Conservation (phyloP, 2,329 filamentous ascomycete species). For the Colletotrichum ledebouriae region DNA sequence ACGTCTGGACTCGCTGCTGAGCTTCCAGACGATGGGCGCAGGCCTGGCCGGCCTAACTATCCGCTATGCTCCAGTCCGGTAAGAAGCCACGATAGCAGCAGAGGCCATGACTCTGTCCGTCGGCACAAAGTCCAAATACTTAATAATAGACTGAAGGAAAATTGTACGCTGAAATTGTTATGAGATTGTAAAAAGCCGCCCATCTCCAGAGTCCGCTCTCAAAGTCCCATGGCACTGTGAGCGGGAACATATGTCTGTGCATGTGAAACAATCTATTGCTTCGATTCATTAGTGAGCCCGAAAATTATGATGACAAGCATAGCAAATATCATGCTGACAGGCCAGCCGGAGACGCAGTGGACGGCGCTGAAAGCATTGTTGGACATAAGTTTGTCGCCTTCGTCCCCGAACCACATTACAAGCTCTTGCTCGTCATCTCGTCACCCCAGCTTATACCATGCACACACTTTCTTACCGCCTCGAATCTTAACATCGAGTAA, state of each 20-base stretch:
- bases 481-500: neutral
- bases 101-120: neutral
- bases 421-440: neutral
- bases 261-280: neutral
- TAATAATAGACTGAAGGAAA: neutral
- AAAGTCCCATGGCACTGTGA: neutral
- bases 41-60: neutral
- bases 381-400: neutral
- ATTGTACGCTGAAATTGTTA: neutral
- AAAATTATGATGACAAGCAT: neutral
- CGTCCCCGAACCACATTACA: neutral
- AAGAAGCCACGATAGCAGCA: neutral
- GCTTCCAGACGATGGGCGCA: neutral
- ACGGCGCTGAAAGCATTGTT: neutral
- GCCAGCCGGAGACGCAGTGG: neutral
- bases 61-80: neutral
- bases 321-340: neutral
- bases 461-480: neutral
- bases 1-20: slow-evolving; percentile 1
- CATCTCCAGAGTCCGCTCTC: neutral
- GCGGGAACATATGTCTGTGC: neutral
- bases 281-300: neutral
- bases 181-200: neutral
- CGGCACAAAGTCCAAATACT: neutral
- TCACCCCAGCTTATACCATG: neutral